A percentile compares a stretch with the other conserved stretches of the same genome.
phyloP scores from a whole-genome alignment of 352 stramenopile genomes.

The Globisporangium nodosum region DNA sequence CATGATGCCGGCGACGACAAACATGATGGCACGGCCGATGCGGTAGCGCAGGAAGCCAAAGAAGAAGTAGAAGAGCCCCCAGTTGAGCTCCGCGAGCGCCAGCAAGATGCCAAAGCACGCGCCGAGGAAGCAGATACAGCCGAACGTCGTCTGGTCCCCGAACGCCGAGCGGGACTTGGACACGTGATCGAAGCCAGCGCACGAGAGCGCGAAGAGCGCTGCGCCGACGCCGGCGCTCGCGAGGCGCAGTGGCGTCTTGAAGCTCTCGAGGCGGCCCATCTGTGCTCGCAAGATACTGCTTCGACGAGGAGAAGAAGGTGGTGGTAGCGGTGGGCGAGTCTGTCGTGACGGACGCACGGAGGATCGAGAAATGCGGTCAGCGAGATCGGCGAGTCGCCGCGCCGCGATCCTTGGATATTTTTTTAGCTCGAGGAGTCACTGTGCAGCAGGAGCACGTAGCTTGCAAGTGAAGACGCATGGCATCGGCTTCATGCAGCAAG shows the following conservation, averaged over 20 bases:
- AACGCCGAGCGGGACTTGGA: constrained; percentile 21
- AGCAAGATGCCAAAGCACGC: constrained; percentile 58
- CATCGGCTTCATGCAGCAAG: too few species aligned
- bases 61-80: constrained; percentile 71
- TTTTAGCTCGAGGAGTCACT: too few species aligned
- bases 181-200: constrained; percentile 45
- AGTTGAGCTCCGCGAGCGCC: constrained; percentile 51
- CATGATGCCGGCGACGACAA: constrained; percentile 56
- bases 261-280: background rate
- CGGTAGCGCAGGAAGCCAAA: constrained; percentile 80
- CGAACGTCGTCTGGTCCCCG: constrained; percentile 51
- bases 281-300: too few species aligned
- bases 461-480: too few species aligned
- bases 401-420: too few species aligned
- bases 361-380: too few species aligned
- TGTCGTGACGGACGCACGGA: too few species aligned
- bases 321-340: too few species aligned
- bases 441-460: too few species aligned
- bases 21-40: constrained; percentile 49
- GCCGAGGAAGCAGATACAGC: constrained; percentile 71
- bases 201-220: constrained; percentile 37
- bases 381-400: too few species aligned
- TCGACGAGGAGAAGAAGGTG: too few species aligned
- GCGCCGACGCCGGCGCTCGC: constrained; percentile 26
- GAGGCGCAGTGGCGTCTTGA: constrained; percentile 35